Conservation (phyloP, 176 grass and related monocot species). For the Hyparrhenia diplandra region DNA sequence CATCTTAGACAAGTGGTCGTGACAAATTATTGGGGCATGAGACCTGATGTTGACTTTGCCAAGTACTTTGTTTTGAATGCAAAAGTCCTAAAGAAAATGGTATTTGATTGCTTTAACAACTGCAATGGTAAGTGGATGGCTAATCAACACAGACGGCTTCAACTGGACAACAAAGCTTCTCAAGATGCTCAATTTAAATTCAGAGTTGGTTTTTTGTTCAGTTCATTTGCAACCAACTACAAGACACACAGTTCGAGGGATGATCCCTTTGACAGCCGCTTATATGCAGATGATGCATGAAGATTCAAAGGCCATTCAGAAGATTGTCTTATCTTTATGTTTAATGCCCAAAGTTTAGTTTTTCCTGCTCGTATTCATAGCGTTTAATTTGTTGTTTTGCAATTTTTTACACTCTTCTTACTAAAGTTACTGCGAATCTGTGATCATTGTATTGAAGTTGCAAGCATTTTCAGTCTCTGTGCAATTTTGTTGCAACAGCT, state of each 20-base stretch:
- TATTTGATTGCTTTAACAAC: background rate
- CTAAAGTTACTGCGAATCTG: background rate
- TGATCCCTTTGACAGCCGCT: background rate
- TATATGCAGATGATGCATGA: background rate
- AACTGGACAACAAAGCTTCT: background rate
- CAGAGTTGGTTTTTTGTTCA: background rate
- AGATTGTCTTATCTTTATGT: background rate
- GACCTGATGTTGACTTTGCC: background rate
- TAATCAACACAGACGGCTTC: background rate
- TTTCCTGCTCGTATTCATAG: background rate
- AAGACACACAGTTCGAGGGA: background rate
- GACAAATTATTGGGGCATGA: background rate
- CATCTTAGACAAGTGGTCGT: background rate
- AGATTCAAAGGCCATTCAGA: background rate
- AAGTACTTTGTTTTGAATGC: conserved; percentile 23
- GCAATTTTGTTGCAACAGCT: background rate
- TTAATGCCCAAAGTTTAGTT: background rate
- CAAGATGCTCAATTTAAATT: conserved; percentile 1
- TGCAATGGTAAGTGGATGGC: background rate
- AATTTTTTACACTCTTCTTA: background rate
- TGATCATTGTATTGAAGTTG: background rate
- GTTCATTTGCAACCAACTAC: background rate
- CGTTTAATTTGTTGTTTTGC: background rate
- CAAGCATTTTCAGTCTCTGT: background rate
- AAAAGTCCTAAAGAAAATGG: background rate